These are phyloP conservation scores for Polytolypa hystricis DNA, from an alignment of 2,329 filamentous ascomycete species.

Conservation along the genomic window DNA sequence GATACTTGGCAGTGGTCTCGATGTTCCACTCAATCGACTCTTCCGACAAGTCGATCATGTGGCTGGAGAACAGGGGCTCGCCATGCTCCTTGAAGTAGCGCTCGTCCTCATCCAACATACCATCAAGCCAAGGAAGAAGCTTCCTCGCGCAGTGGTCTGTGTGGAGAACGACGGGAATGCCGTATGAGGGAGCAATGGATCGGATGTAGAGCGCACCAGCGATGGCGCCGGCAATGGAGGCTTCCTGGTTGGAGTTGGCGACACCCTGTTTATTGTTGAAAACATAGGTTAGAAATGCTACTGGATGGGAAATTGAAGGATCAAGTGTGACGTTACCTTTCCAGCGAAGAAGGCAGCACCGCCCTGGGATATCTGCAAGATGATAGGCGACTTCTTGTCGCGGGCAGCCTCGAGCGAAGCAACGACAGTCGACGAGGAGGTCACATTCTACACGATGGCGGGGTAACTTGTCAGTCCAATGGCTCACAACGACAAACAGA, in stretches of 20 bases:
- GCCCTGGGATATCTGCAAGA: slow-evolving; percentile 88
- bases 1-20: slow-evolving; percentile 79
- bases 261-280: slow-evolving; percentile 59
- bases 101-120: slow-evolving; percentile 91
- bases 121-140: slow-evolving; percentile 94
- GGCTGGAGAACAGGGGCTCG: slow-evolving; percentile 85
- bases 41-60: slow-evolving; percentile 98
- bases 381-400: slow-evolving; percentile 80
- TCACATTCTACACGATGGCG: slow-evolving; percentile 56
- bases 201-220: slow-evolving; percentile 92
- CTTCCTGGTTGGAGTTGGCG: slow-evolving; percentile 70
- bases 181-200: slow-evolving; percentile 74
- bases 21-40: slow-evolving; percentile 87
- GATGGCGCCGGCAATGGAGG: slow-evolving; percentile 77
- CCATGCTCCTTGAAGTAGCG: slow-evolving; percentile 85
- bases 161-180: slow-evolving; percentile 84
- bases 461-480: slow-evolving; percentile 8
- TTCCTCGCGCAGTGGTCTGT: slow-evolving; percentile 99
- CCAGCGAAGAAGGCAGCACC: slow-evolving; percentile 88
- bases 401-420: slow-evolving; percentile 87
- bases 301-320: not conserved
- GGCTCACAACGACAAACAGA: slow-evolving; percentile 4
- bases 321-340: slow-evolving; percentile 46
- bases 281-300: slow-evolving; percentile 9
- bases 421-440: slow-evolving; percentile 78